These are phyloP conservation scores for Pichia heedii DNA, from an alignment of 805 yeast genomes.

Conservation along the genomic window DNA sequence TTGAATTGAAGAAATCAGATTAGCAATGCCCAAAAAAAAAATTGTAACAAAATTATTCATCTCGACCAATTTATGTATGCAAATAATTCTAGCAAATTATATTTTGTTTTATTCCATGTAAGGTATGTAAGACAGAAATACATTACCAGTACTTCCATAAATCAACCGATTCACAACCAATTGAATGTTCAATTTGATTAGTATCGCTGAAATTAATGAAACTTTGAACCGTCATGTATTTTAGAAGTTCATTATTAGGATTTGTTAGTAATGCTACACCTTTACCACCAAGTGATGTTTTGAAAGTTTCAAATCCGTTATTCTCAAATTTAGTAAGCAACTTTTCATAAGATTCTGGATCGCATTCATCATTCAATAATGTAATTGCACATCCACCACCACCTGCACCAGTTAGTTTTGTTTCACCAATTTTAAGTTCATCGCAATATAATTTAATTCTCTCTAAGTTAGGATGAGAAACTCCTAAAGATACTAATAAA, in stretches of 20 bases:
- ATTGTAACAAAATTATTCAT: no score
- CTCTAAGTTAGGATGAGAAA: constrained; percentile 88
- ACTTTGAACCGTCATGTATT: constrained; percentile 23
- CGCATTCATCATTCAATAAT: constrained; percentile 42
- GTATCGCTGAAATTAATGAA: constrained; percentile 34
- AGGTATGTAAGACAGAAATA: background rate
- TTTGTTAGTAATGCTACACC: constrained; percentile 59
- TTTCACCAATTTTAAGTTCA: constrained; percentile 60
- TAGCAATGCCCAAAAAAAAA: no score
- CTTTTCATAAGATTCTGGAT: constrained; percentile 25
- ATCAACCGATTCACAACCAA: constrained; percentile 34
- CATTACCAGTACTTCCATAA: constrained; percentile 58
- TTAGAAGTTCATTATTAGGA: constrained; percentile 5
- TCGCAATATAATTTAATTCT: constrained; percentile 60
- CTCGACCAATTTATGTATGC: no score
- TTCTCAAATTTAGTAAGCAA: constrained; percentile 30
- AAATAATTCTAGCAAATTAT: background rate
- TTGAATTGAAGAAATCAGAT: background rate
- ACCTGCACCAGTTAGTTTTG: constrained; percentile 97
- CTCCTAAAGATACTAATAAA: constrained; percentile 74
- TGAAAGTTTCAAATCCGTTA: constrained; percentile 63
- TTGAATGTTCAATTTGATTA: constrained; percentile 36
- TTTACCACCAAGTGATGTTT: constrained; percentile 78
- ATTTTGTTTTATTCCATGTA: background rate
- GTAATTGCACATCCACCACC: constrained; percentile 99